phyloP scores from a whole-genome alignment of 257 asterid species.

The Anisodus tanguticus region DNA sequence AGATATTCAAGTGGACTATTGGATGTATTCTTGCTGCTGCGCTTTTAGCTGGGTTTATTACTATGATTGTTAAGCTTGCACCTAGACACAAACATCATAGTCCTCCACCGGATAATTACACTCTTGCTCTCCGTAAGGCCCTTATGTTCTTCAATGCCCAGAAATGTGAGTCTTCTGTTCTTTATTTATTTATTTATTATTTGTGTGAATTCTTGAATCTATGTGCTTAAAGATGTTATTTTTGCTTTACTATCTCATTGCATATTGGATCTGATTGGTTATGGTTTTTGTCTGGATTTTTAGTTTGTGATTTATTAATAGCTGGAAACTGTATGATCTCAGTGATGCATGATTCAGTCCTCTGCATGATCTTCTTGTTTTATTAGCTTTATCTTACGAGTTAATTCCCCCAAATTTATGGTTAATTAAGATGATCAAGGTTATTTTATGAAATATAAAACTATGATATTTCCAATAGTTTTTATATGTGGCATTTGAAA shows the following conservation, averaged over 20 bases:
- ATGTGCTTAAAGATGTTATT: not conserved
- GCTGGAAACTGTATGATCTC: not conserved
- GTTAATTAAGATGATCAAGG: not conserved
- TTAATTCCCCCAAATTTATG: not conserved
- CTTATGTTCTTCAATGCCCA: constrained; percentile 97
- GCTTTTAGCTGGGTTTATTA: constrained; percentile 69
- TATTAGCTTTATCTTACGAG: not conserved
- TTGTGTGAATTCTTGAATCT: not conserved
- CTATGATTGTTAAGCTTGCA: constrained; percentile 78
- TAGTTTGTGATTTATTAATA: no score
- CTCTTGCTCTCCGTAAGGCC: constrained; percentile 80
- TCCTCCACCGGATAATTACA: constrained; percentile 93
- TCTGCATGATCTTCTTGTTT: not conserved
- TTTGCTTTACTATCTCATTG: not conserved
- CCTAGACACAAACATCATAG: constrained; percentile 71
- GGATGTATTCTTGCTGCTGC: constrained; percentile 79
- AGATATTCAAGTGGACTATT: constrained; percentile 87
- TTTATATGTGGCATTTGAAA: not conserved
- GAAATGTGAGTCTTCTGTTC: constrained; percentile 64
- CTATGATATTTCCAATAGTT: not conserved
- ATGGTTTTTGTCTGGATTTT: not conserved
- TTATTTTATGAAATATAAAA: not conserved
- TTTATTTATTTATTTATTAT: not conserved
- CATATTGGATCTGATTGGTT: not conserved
- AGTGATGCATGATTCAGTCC: not conserved